phyloP scores from a whole-genome alignment of 2,329 filamentous ascomycete species.

The Colletotrichum ledebouriae region DNA sequence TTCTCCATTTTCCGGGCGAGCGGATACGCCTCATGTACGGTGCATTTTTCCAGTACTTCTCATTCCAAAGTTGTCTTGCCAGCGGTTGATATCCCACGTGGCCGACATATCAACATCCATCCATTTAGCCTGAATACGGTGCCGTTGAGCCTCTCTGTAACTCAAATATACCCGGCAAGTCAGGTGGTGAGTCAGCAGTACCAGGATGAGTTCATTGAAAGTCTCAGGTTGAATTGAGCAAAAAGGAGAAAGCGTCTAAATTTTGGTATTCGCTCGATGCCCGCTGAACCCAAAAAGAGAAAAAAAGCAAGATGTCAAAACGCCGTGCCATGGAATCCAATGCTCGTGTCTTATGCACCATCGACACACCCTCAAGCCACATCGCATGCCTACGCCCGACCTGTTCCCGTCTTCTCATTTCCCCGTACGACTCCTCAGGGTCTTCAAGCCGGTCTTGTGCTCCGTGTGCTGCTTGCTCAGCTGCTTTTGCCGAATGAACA shows the following conservation, averaged over 20 bases:
- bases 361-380: neutral
- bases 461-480: conserved; percentile 69
- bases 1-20: conserved; percentile 27
- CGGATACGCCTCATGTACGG: conserved; percentile 4
- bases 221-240: neutral
- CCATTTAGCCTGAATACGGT: conserved; percentile 30
- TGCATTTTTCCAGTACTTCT: too few relatives aligned
- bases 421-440: conserved; percentile 48
- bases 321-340: conserved; percentile 14
- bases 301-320: neutral
- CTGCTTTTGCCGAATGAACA: conserved; percentile 62
- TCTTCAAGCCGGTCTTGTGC: conserved; percentile 69
- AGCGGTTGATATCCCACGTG: conserved; percentile 10
- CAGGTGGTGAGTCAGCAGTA: neutral
- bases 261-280: conserved; percentile 35
- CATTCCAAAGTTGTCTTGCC: neutral
- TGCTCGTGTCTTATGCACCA: neutral
- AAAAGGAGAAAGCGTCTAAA: neutral
- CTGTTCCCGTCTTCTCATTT: neutral
- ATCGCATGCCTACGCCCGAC: too few relatives aligned
- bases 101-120: conserved; percentile 9
- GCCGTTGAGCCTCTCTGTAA: conserved; percentile 27
- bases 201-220: neutral
- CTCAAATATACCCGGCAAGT: neutral
- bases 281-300: neutral